A percentile compares a stretch with the other conserved stretches of the same genome.
phyloP scores from a whole-genome alignment of 2,329 filamentous ascomycete species.

The Alternaria viburni region DNA sequence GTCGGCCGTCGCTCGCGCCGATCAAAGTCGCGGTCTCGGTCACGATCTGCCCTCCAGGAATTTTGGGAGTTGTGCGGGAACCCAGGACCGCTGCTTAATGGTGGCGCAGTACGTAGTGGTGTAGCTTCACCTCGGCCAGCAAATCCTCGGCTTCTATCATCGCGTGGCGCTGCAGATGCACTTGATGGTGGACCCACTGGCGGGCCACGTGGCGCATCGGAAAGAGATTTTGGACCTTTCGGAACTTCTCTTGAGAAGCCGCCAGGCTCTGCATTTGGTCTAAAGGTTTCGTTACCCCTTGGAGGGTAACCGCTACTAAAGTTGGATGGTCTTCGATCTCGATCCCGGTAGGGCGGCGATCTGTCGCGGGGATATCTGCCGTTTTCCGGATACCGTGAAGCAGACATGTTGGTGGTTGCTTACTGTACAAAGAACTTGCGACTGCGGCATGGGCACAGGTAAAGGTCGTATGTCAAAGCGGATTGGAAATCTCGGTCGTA shows the following conservation, averaged over 20 bases:
- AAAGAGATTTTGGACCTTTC: conserved; percentile 78
- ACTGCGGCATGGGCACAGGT: conserved; percentile 23
- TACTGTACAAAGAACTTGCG: conserved; percentile 3
- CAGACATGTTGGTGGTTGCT: conserved; percentile 37
- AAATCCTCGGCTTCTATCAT: conserved; percentile 65
- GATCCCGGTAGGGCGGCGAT: conserved; percentile 66
- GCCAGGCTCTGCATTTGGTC: conserved; percentile 37
- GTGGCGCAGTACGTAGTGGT: conserved; percentile 62
- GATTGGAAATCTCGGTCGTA: neutral
- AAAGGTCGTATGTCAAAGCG: neutral
- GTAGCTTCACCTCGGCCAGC: conserved; percentile 65
- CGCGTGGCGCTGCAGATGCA: conserved; percentile 58
- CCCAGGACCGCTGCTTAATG: conserved; percentile 48
- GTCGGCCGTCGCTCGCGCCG: conserved; percentile 68
- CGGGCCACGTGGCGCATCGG: conserved; percentile 63
- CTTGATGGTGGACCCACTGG: conserved; percentile 38
- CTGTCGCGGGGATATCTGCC: conserved; percentile 51
- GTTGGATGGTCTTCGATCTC: conserved; percentile 70
- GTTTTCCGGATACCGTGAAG: conserved; percentile 44
- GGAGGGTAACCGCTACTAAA: conserved; percentile 64
- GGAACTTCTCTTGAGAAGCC: conserved; percentile 67
- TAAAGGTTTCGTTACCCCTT: conserved; percentile 46
- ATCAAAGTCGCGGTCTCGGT: conserved; percentile 58
- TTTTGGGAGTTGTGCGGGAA: conserved; percentile 53
- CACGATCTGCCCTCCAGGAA: conserved; percentile 58